phyloP scores from a whole-genome alignment of 1,139 yeast genomes.

The Spencermartinsiella ligniputridi region DNA sequence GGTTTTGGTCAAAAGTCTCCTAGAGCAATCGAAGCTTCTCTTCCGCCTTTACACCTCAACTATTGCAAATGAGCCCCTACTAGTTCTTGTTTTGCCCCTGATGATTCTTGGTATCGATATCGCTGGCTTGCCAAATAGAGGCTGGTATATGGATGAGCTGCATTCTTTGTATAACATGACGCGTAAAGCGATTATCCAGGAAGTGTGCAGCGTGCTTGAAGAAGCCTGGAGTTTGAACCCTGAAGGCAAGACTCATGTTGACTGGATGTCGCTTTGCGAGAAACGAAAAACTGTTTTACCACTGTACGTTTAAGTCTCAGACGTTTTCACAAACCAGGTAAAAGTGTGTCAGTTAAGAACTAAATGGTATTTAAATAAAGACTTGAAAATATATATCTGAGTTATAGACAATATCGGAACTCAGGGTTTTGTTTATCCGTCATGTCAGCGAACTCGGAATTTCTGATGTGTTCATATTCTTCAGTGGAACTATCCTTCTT shows the following conservation, averaged over 20 bases:
- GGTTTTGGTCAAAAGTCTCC: neutral
- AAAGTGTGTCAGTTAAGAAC: neutral
- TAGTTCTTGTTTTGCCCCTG: neutral
- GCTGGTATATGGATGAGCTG: neutral
- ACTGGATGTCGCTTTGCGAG: neutral
- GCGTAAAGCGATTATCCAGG: neutral
- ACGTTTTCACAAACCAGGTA: neutral
- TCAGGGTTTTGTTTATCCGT: slow-evolving; percentile 63
- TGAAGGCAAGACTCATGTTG: neutral
- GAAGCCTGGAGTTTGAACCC: neutral
- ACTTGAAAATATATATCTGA: neutral
- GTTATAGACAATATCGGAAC: slow-evolving; percentile 24
- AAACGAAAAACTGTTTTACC: neutral
- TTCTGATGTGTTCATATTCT: slow-evolving; percentile 25
- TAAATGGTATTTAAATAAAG: neutral
- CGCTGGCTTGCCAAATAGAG: neutral
- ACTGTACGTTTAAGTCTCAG: neutral
- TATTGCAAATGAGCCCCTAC: neutral
- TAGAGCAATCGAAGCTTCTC: neutral
- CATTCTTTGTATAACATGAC: neutral
- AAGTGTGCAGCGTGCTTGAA: neutral
- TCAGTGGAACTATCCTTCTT: slow-evolving; percentile 2
- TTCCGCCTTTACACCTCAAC: neutral
- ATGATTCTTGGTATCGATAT: neutral
- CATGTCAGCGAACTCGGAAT: slow-evolving; percentile 53